These are phyloP conservation scores for Quercus rubra DNA, from an alignment of 306 rosid genomes.

Conservation along the genomic window DNA sequence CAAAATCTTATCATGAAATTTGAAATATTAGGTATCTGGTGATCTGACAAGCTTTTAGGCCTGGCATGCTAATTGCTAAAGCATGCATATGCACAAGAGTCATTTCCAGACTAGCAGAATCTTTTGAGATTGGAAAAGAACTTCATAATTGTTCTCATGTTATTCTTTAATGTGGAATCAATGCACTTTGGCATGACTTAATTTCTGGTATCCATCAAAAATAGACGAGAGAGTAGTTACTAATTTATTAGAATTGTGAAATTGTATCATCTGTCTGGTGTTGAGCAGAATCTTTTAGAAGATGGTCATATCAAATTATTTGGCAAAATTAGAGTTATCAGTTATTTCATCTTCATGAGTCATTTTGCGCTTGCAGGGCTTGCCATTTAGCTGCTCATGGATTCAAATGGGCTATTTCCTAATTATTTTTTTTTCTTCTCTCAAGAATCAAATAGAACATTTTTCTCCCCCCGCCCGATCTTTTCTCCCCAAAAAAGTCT, in stretches of 20 bases:
- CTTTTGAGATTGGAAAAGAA: background rate
- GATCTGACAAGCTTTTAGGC: background rate
- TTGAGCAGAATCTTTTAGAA: background rate
- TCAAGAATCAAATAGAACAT: background rate
- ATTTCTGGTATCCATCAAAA: background rate
- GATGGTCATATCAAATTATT: background rate
- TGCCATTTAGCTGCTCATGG: background rate
- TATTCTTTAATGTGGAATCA: background rate
- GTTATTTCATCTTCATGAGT: background rate
- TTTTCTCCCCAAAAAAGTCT: background rate
- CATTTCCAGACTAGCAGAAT: background rate
- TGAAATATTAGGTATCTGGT: background rate
- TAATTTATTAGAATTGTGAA: background rate
- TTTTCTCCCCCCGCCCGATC: background rate
- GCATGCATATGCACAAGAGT: background rate
- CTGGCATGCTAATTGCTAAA: background rate
- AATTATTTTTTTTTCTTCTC: background rate
- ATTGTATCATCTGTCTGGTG: background rate
- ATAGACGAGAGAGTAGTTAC: background rate
- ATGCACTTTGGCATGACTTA: background rate
- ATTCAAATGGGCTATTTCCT: background rate
- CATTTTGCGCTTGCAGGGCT: background rate
- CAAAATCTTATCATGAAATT: background rate
- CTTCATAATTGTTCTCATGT: background rate
- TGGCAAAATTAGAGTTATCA: background rate